These are phyloP conservation scores for Trichosporon coremiiforme DNA, from an alignment of 1,284 basidiomycete genomes.

Conservation along the genomic window DNA sequence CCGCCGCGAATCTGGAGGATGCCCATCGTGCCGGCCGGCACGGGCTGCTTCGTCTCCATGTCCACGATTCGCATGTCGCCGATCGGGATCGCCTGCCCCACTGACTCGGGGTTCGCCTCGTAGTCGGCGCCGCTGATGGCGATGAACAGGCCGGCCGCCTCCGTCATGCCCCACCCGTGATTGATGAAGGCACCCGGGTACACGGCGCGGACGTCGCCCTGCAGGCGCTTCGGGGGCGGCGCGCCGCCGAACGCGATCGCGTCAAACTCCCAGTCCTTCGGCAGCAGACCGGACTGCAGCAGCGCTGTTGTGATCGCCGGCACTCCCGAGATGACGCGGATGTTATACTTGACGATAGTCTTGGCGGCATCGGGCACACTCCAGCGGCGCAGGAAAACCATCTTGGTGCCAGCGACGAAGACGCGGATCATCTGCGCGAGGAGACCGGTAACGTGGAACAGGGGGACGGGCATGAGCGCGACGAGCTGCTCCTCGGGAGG, in stretches of 20 bases:
- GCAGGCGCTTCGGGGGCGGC: conserved; percentile 44
- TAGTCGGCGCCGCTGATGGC: conserved; percentile 47
- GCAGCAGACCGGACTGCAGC: conserved; percentile 42
- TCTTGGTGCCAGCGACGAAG: conserved; percentile 52
- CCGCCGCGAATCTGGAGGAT: conserved; percentile 41
- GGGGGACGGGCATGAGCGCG: conserved; percentile 43
- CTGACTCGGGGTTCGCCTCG: conserved; percentile 20
- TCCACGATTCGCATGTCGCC: conserved; percentile 39
- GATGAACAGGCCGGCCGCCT: conserved; percentile 49
- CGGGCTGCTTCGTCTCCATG: no score
- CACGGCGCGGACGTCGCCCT: conserved; percentile 39
- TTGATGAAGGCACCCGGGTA: conserved; percentile 37
- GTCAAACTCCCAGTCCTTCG: conserved; percentile 37
- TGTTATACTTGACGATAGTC: conserved; percentile 40
- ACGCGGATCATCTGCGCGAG: conserved; percentile 43
- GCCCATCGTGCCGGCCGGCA: no score
- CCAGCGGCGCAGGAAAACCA: conserved; percentile 48
- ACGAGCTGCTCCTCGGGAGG: conserved; percentile 17
- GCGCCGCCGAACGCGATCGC: conserved; percentile 52
- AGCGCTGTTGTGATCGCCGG: conserved; percentile 47
- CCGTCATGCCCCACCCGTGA: conserved; percentile 51
- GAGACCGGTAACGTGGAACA: conserved; percentile 54
- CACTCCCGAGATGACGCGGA: conserved; percentile 47
- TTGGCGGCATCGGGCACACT: conserved; percentile 39
- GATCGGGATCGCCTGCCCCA: conserved; percentile 35